Evolutionary conservation across 2,329 filamentous ascomycete species (phyloP), one percentile per base, ranked within the genome.

Genomic region (Beauveria bassiana): DNA sequence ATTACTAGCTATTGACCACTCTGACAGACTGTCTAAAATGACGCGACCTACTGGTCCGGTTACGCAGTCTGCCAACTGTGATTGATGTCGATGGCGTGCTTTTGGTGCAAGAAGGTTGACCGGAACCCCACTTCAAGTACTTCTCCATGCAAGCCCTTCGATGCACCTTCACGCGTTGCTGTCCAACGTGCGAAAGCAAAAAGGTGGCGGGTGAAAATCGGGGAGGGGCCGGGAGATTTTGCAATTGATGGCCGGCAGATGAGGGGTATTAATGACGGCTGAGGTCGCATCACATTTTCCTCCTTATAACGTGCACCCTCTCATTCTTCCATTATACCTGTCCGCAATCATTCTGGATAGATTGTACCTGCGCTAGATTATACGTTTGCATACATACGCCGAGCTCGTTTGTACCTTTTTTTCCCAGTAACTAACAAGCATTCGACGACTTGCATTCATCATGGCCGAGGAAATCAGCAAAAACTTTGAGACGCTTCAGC

Each of bases 401-500:
- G 31, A 34, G 1, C 28, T 20, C 10, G 42, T 24, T 20, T 34
- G 42, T 31, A 62, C 20, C 31, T 34, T 34, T 34, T 2, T 24
- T 22, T 22, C 2, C 2, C 12, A 34, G 1, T 5, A 14, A 22
- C 53, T 5, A 22, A 22, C 22, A 22, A 40, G 18, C 20, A n/a
- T n/a, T 45, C 16, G 18, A 46, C 53, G 14, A 26, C 8, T 18
- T 3, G 2, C 40, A n/a, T 31, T 12, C 54, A 53, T 34, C 49
- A 58, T 53, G 53, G 34, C 52, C 24, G 51, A 55, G 9, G 78
- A 82, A 62, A 69, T 80, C 47, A 81, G 78, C 75, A 81, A 80
- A 68, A 84, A 87, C 74, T 95, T 95, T 69, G 90, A 93, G 80
- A 95, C 90, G 64, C 82, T 93, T 66, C 90, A 93, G 80, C 84